phyloP scores from a whole-genome alignment of 1,284 basidiomycete species.

The Mycena citricolor region DNA sequence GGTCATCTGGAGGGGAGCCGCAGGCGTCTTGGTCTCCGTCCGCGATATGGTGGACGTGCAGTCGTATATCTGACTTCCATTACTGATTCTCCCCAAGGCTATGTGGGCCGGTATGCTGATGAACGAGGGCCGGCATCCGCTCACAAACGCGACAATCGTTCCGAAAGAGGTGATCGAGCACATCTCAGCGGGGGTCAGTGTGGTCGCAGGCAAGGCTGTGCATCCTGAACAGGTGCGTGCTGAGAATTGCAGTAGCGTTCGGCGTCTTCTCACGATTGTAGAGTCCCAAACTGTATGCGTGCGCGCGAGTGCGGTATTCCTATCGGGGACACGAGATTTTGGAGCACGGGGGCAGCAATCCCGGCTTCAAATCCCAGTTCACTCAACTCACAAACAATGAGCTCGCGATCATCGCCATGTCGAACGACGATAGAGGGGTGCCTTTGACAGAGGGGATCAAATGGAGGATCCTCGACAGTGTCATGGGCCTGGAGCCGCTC shows the following conservation, averaged over 20 bases:
- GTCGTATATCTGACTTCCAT: neutral
- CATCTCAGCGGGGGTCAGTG: constrained; percentile 37
- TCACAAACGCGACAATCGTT: constrained; percentile 40
- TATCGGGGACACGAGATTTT: constrained; percentile 43
- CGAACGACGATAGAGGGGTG: constrained; percentile 40
- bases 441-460: constrained; percentile 35
- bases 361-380: constrained; percentile 42
- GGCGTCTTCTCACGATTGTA: constrained; percentile 7
- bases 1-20: constrained; percentile 40
- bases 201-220: constrained; percentile 31
- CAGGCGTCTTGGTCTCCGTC: constrained; percentile 41
- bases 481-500: constrained; percentile 32
- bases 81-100: constrained; percentile 28
- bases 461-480: constrained; percentile 35
- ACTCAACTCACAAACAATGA: constrained; percentile 38
- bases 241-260: neutral
- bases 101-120: constrained; percentile 46
- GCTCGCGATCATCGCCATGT: constrained; percentile 41
- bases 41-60: constrained; percentile 39
- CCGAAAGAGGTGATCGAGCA: constrained; percentile 37
- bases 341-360: constrained; percentile 40
- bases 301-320: constrained; percentile 40
- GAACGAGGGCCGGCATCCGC: constrained; percentile 42
- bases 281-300: constrained; percentile 39
- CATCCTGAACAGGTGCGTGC: constrained; percentile 34